Conservation (phyloP, 805 yeast species). For the Barnettozyma siamensis region DNA sequence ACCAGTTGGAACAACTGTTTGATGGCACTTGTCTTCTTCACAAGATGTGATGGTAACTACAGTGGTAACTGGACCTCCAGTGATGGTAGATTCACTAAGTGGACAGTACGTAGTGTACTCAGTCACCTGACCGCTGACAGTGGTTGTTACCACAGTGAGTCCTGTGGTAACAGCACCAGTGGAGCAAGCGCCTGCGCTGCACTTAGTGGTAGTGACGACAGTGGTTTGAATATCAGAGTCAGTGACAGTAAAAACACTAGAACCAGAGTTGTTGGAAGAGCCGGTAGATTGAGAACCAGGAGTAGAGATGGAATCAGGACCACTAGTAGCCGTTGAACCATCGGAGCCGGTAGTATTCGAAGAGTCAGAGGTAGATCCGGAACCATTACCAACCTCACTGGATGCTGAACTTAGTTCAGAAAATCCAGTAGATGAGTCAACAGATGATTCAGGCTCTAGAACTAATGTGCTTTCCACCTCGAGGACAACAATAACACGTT, state of each 20-base stretch:
- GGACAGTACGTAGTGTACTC: slow-evolving; percentile 20
- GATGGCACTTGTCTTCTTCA: not conserved
- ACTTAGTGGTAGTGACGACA: not conserved
- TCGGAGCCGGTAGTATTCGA: too few relatives aligned
- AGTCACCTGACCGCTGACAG: slow-evolving; percentile 28
- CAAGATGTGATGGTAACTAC: slow-evolving; percentile 1
- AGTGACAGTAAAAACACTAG: slow-evolving; percentile 28
- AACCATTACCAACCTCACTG: too few relatives aligned
- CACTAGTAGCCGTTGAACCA: too few relatives aligned
- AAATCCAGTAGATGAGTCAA: too few relatives aligned
- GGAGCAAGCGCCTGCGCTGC: not conserved
- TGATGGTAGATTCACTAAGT: not conserved
- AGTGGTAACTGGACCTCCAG: not conserved
- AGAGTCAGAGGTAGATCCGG: too few relatives aligned
- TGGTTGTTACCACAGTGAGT: slow-evolving; percentile 1
- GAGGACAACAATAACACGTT: not conserved
- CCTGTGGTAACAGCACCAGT: not conserved
- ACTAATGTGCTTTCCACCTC: not conserved
- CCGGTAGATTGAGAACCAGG: slow-evolving; percentile 3
- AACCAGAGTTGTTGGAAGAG: not conserved
- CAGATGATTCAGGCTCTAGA: not conserved
- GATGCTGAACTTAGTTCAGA: too few relatives aligned
- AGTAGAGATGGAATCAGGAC: not conserved
- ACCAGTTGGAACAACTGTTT: slow-evolving; percentile 1
- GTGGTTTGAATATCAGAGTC: slow-evolving; percentile 6